These are phyloP conservation scores for Soucietia sequanensis DNA, from an alignment of 805 yeast species.

Conservation along the genomic window DNA sequence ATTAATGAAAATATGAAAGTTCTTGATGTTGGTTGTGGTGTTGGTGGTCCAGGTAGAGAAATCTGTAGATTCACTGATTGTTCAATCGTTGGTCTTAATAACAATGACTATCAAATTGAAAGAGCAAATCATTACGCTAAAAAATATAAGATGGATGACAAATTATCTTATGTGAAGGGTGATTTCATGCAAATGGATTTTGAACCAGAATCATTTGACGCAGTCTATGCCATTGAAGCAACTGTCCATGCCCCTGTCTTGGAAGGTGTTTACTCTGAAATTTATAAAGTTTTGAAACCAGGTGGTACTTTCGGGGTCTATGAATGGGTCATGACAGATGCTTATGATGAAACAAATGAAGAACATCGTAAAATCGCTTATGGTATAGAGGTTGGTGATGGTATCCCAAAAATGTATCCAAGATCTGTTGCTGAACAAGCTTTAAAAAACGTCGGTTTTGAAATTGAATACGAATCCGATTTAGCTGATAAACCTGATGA, in stretches of 20 bases:
- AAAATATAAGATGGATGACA: slow-evolving; percentile 60
- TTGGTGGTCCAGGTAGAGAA: slow-evolving; percentile 99
- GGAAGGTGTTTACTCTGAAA: slow-evolving; percentile 94
- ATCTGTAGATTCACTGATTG: slow-evolving; percentile 88
- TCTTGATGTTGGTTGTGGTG: slow-evolving; percentile 98
- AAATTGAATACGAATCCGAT: slow-evolving; percentile 71
- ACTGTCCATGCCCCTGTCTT: slow-evolving; percentile 96
- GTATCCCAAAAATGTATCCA: slow-evolving; percentile 95
- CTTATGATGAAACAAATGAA: slow-evolving; percentile 79
- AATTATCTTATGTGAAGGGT: slow-evolving; percentile 88
- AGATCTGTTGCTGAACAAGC: slow-evolving; percentile 87
- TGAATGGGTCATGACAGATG: slow-evolving; percentile 99
- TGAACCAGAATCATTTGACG: slow-evolving; percentile 85
- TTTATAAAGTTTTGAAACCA: slow-evolving; percentile 93
- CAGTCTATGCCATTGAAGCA: slow-evolving; percentile 98
- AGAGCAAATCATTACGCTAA: slow-evolving; percentile 84
- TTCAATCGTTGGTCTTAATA: slow-evolving; percentile 85
- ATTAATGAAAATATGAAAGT: slow-evolving; percentile 79
- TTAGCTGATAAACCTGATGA: slow-evolving; percentile 79
- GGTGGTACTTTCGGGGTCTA: slow-evolving; percentile 98
- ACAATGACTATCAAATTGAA: slow-evolving; percentile 95
- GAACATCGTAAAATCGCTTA: slow-evolving; percentile 93
- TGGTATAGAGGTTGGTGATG: slow-evolving; percentile 98
- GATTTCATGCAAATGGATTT: slow-evolving; percentile 99
- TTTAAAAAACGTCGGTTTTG: slow-evolving; percentile 82